Conservation (phyloP, 140 eudicot species). For the Cichorium intybus region DNA sequence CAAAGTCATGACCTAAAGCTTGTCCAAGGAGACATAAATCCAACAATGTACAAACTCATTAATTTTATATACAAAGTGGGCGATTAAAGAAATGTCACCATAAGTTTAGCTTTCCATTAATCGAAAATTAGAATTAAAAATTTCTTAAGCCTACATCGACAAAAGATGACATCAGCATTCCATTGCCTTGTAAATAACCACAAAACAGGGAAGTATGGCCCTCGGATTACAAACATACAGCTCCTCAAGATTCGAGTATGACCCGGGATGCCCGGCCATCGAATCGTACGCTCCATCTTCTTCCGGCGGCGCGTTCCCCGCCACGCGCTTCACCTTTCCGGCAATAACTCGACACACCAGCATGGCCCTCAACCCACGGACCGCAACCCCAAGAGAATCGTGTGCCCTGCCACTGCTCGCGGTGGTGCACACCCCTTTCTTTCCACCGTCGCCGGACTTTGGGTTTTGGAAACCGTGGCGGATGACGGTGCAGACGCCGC, state of each 20-base stretch:
- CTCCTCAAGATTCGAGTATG: slow-evolving; percentile 82
- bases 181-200: slow-evolving; percentile 71
- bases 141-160: neutral
- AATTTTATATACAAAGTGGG: slow-evolving; percentile 17
- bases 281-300: slow-evolving; percentile 71
- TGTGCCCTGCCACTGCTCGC: slow-evolving; percentile 95
- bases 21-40: neutral
- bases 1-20: neutral
- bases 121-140: neutral
- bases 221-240: slow-evolving; percentile 66
- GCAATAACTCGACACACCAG: slow-evolving; percentile 91
- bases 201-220: slow-evolving; percentile 98
- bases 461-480: slow-evolving; percentile 52
- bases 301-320: slow-evolving; percentile 34
- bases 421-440: slow-evolving; percentile 74
- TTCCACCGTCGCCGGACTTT: slow-evolving; percentile 16
- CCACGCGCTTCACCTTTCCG: slow-evolving; percentile 68
- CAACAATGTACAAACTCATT: slow-evolving; percentile 5
- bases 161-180: slow-evolving; percentile 29
- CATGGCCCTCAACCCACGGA: slow-evolving; percentile 63
- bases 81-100: slow-evolving; percentile 2
- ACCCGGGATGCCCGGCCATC: slow-evolving; percentile 60
- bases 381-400: slow-evolving; percentile 42
- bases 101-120: slow-evolving; percentile 18
- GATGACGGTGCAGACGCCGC: slow-evolving; percentile 86